Percentiles rank a stretch among this genome's conserved stretches.
Evolutionary conservation across 1,139 yeast species (phyloP).

Genomic region (Zhuliangozyma blackwelliae): DNA sequence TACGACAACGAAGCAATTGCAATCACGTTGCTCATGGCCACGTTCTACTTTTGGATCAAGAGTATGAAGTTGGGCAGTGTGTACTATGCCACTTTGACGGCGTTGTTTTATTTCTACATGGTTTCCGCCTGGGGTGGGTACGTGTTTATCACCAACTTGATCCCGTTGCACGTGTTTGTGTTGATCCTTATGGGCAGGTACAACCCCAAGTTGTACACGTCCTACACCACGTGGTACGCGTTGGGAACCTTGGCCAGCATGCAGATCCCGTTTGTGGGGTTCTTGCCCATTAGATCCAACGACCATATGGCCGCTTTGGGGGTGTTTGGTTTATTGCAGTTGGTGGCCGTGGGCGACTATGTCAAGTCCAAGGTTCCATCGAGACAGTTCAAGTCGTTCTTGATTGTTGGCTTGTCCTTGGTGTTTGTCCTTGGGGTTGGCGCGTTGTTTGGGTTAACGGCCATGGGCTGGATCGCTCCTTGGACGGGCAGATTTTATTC

Average conservation of each 20-base stretch:
- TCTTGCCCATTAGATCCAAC: slow-evolving; percentile 91
- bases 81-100: slow-evolving; percentile 78
- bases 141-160: slow-evolving; percentile 95
- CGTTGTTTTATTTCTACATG: slow-evolving; percentile 94
- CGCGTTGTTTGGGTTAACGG: slow-evolving; percentile 76
- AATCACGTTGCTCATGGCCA: slow-evolving; percentile 89
- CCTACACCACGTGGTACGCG: slow-evolving; percentile 96
- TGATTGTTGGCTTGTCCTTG: slow-evolving; percentile 54
- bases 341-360: slow-evolving; percentile 83
- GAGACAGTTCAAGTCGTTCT: slow-evolving; percentile 69
- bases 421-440: slow-evolving; percentile 61
- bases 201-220: slow-evolving; percentile 74
- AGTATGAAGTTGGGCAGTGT: slow-evolving; percentile 89
- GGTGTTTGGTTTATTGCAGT: slow-evolving; percentile 90
- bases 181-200: slow-evolving; percentile 93
- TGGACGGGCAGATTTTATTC: slow-evolving; percentile 99
- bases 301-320: slow-evolving; percentile 99
- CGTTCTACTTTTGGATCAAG: slow-evolving; percentile 95
- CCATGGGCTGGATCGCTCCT: slow-evolving; percentile 93
- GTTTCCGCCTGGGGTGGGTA: slow-evolving; percentile 99
- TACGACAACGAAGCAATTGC: slow-evolving; percentile 99
- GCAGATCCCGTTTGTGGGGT: slow-evolving; percentile 99
- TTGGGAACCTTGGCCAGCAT: slow-evolving; percentile 94
- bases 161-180: slow-evolving; percentile 92
- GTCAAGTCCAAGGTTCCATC: slow-evolving; percentile 71